Base-by-base conservation (phyloP, 345 rosid species). In the Syzygium aromaticum region DNA sequence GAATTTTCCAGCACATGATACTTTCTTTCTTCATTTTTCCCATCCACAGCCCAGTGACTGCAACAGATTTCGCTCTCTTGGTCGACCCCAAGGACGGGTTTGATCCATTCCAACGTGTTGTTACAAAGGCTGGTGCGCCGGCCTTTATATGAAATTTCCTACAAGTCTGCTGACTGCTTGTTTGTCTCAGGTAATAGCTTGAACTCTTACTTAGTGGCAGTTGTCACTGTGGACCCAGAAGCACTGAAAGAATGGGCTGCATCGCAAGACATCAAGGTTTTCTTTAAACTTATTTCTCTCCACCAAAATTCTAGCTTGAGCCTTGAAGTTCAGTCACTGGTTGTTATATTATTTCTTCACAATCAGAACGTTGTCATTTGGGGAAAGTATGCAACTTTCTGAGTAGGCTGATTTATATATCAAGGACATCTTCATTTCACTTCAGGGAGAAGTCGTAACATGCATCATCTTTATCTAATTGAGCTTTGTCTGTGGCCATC, bases 121-220 rank as follows among this genome's bases (percentile, higher is more conserved):
- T 73, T 38, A 17, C 38, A 3, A 38, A 73, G 49, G 82, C 49
- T 73, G 49, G 49, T 0, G 14, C 7, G 12, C 82, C 85, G 87
- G 85, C 77, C 83, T 77, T 84, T 54, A 59, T 53, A 19, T 84
- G 63, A 46, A 85, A 63, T 11, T 54, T 63, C 57, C 38, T 3
- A 4, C 4, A 43, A 13, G 49, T 59, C 54, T 87, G 84, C 92
- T 86, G 87, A 89, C 21, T 51, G 86, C 56, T 84, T 52, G 82
- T 57, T 88, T 85, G 91, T 89, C 88, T 30, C 89, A 97, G 99
- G 98, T 57, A 98, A 97, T 91, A 97, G 99, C 95, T 94, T 94
- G 78, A 96, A 94, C 88, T 96, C 98, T 85, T 89, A 83, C 88
- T 89, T 97, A 89, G 98, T 97, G 40, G 98, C 98, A 9, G 85